phyloP scores from a whole-genome alignment of 1,284 basidiomycete genomes.

The Jaminaea rosea region DNA sequence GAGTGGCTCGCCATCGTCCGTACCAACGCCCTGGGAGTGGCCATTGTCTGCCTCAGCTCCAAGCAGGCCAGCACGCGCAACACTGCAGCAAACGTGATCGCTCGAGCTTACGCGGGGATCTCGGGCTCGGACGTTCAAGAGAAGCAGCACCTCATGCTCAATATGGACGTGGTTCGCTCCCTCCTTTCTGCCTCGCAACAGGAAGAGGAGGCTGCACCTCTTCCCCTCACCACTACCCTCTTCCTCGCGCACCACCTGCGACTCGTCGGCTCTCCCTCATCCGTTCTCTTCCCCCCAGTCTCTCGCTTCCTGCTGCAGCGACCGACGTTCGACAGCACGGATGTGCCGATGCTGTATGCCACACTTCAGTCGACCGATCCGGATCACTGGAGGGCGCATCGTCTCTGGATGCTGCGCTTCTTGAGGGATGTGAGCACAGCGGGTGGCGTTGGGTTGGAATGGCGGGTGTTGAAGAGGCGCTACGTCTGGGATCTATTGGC shows the following conservation, averaged over 20 bases:
- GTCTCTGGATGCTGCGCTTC: conserved; percentile 77
- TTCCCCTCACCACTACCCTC: conserved; percentile 69
- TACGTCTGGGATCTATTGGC: conserved; percentile 80
- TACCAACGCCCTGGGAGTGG: conserved; percentile 67
- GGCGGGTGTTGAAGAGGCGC: conserved; percentile 67
- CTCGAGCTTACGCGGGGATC: conserved; percentile 45
- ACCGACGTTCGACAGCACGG: conserved; percentile 61
- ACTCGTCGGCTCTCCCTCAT: conserved; percentile 66
- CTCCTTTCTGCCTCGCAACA: neutral
- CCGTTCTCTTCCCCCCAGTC: conserved; percentile 69
- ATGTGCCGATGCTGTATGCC: conserved; percentile 74
- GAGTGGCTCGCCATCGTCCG: conserved; percentile 78
- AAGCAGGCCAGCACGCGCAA: conserved; percentile 58
- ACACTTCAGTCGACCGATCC: conserved; percentile 67
- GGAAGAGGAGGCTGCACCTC: neutral
- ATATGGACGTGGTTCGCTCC: conserved; percentile 58
- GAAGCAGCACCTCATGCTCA: conserved; percentile 64
- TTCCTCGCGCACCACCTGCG: conserved; percentile 71
- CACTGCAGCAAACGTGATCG: conserved; percentile 49
- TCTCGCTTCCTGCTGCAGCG: conserved; percentile 76
- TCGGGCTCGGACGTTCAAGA: conserved; percentile 69
- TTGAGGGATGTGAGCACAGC: conserved; percentile 68
- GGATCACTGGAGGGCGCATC: conserved; percentile 67
- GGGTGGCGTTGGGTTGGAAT: conserved; percentile 57
- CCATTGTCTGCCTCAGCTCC: conserved; percentile 66